Conservation (phyloP, 768 basidiomycete species). For the Termitomyces sp. region DNA sequence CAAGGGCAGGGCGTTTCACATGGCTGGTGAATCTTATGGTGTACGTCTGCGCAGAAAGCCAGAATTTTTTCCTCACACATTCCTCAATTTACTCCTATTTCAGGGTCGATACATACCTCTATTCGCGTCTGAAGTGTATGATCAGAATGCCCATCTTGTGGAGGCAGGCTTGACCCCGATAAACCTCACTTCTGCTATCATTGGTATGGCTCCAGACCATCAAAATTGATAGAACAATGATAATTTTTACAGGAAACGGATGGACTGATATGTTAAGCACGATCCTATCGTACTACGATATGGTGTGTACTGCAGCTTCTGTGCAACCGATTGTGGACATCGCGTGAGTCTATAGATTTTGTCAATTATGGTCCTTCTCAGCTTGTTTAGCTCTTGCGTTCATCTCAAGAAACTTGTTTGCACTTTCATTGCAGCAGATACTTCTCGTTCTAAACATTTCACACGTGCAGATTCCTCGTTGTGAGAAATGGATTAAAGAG, state of each 20-base stretch:
- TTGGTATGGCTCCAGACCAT: constrained; percentile 36
- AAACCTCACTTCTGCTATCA: constrained; percentile 68
- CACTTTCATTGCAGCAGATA: neutral
- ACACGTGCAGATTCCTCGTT: constrained; percentile 50
- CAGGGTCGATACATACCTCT: constrained; percentile 68
- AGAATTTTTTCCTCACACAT: neutral
- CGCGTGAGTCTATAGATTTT: constrained; percentile 37
- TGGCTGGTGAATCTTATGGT: constrained; percentile 74
- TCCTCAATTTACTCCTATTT: neutral
- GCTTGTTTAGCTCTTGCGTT: constrained; percentile 37
- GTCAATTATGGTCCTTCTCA: neutral
- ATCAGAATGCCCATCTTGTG: constrained; percentile 55
- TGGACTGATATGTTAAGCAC: constrained; percentile 50
- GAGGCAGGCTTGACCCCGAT: constrained; percentile 49
- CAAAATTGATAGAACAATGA: neutral
- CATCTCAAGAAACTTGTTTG: constrained; percentile 54
- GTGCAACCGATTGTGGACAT: constrained; percentile 39
- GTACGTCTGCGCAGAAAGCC: constrained; percentile 27
- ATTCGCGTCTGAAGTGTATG: constrained; percentile 73
- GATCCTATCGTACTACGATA: constrained; percentile 35
- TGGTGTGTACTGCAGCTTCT: constrained; percentile 49
- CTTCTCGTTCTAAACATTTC: neutral
- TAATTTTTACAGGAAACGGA: constrained; percentile 44
- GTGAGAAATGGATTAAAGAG: constrained; percentile 46
- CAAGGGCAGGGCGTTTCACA: constrained; percentile 59